These are phyloP conservation scores for Calocybe gangraenosa DNA, from an alignment of 768 basidiomycete species.

Conservation along the genomic window DNA sequence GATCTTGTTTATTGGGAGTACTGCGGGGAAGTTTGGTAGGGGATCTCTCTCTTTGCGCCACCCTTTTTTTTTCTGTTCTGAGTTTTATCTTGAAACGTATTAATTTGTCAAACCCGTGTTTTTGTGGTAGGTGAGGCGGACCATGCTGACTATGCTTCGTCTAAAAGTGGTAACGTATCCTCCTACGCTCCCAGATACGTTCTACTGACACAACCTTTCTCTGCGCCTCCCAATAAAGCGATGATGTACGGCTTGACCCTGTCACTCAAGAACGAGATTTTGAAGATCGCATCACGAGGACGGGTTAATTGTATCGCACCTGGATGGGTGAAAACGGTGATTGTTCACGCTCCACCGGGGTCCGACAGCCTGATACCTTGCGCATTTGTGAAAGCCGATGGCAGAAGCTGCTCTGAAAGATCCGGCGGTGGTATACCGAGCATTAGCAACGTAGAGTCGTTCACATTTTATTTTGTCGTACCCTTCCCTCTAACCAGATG, in stretches of 20 bases:
- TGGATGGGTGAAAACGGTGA: conserved; percentile 59
- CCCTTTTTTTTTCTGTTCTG: too few species aligned
- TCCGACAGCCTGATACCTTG: not conserved
- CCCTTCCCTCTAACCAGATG: too few species aligned
- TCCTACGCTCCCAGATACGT: conserved; percentile 11
- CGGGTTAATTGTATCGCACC: conserved; percentile 71
- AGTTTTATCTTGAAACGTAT: too few species aligned
- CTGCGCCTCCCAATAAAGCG: too few species aligned
- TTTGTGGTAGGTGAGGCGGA: conserved; percentile 42
- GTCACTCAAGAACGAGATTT: conserved; percentile 77
- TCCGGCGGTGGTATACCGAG: conserved; percentile 47
- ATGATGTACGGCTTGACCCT: conserved; percentile 71
- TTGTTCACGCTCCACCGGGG: not conserved
- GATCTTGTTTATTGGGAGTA: conserved; percentile 66
- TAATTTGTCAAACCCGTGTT: not conserved
- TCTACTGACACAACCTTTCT: too few species aligned
- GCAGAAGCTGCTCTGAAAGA: conserved; percentile 54
- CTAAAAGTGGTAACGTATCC: conserved; percentile 53
- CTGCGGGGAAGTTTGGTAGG: conserved; percentile 64
- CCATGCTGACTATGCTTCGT: conserved; percentile 62
- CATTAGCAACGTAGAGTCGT: conserved; percentile 59
- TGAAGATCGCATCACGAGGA: conserved; percentile 64
- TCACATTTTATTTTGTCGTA: not conserved
- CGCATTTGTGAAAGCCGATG: conserved; percentile 36
- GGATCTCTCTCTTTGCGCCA: not conserved